These are phyloP conservation scores for Sanguinoderma infundibulare DNA, from an alignment of 1,284 basidiomycete genomes.

Conservation along the genomic window DNA sequence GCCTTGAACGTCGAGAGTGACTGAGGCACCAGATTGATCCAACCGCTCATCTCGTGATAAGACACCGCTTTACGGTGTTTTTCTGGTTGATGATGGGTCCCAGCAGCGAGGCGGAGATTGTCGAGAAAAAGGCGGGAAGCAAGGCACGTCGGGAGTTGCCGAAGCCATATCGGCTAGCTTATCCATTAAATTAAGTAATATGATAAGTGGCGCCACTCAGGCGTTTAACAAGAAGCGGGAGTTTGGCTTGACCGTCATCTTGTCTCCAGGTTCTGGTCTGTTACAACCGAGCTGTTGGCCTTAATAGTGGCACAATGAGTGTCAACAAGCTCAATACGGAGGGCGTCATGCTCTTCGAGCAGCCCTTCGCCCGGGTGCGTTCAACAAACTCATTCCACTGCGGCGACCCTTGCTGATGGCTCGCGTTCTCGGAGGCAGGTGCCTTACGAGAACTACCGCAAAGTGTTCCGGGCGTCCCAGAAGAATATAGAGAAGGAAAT, in stretches of 20 bases:
- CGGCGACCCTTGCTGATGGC: slow-evolving; percentile 8
- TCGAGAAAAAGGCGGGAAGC: not conserved
- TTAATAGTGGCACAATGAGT: slow-evolving; percentile 40
- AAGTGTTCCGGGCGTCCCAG: slow-evolving; percentile 80
- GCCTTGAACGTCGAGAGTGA: too few relatives aligned
- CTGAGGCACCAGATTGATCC: too few relatives aligned
- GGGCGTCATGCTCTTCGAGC: slow-evolving; percentile 85
- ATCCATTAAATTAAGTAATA: not conserved
- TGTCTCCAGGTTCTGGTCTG: not conserved
- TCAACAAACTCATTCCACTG: not conserved
- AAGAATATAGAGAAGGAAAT: slow-evolving; percentile 83
- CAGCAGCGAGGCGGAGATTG: not conserved
- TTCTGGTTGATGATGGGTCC: not conserved
- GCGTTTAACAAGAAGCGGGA: too few relatives aligned
- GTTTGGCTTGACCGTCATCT: not conserved
- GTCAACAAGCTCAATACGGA: slow-evolving; percentile 66
- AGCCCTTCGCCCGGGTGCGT: slow-evolving; percentile 77
- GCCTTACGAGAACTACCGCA: slow-evolving; percentile 86
- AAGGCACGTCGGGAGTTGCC: not conserved
- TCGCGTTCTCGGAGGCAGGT: slow-evolving; percentile 54
- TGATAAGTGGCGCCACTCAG: not conserved
- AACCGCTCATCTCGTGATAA: not conserved
- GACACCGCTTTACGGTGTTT: not conserved
- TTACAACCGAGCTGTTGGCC: not conserved
- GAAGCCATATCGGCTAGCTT: not conserved